Base-by-base conservation (phyloP, 768 basidiomycete genomes). In the Leucosporidium creatinivorum region DNA sequence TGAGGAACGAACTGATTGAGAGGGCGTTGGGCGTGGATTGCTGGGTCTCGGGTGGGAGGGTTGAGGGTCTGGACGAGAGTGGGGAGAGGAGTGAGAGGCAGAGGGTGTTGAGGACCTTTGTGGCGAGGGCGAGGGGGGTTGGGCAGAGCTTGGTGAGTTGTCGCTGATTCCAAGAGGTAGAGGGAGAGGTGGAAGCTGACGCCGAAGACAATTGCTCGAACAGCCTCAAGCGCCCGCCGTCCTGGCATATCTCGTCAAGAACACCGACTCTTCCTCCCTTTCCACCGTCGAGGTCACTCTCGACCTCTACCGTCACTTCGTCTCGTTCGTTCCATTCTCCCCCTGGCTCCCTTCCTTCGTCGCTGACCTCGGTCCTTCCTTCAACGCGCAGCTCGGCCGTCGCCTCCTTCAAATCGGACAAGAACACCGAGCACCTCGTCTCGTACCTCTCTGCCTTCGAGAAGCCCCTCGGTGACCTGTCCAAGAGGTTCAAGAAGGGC, bases 401-500 rank as follows among this genome's bases (percentile, higher is more conserved):
- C 30, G 47, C 61, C 44, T 23, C 50, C 3, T 56, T 51, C 69
- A 64, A 63, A n/a, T 30, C 30, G 9, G 48, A 61, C 17, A 44
- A 60, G 30, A 33, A 60, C 13, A 18, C 23, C 13, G 63, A 59
- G 18, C 26, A 62, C 21, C 26, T 67, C 17, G 4, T n/a, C 25
- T 25, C 56, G 3, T 52, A 67, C 47, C 39, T 71, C 9, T 13
- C 31, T 10, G 44, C 57, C 2, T 68, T 68, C 28, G 61, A 62
- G 15, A 62, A 60, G 25, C 69, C 69, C 28, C 44, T 67, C 21
- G 19, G 39, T 3, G 44, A 61, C 47, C 63, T 70, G 23, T 21
- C 58, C 13, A 66, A 66, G 52, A 47, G 65, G 13, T n/a, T 9
- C 19, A 70, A 70, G 65, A 64, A 61, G 54, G 61, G 51, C 17